Evolutionary conservation across 2,329 filamentous ascomycete genomes (phyloP).

Genomic region (Sclerotinia minor): DNA sequence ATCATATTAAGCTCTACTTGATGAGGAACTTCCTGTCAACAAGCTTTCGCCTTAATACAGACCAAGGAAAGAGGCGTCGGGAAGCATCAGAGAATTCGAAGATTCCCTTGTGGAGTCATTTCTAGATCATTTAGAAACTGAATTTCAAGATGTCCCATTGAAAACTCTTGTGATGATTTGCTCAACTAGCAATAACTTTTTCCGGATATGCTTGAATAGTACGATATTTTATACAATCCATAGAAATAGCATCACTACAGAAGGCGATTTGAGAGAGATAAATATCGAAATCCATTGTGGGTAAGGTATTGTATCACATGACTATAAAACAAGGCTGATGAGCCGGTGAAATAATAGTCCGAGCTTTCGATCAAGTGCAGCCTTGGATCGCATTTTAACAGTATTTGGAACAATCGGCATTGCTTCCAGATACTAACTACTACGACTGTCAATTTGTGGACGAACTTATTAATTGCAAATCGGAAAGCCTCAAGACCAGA

Average conservation of each 20-base stretch:
- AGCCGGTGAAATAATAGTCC: neutral
- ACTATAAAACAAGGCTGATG: conserved; percentile 10
- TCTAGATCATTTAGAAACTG: neutral
- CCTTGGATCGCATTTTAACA: conserved; percentile 9
- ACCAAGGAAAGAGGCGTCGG: neutral
- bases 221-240: neutral
- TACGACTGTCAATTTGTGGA: neutral
- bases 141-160: neutral
- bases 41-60: neutral
- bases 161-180: neutral
- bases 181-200: neutral
- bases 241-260: neutral
- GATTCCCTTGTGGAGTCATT: neutral
- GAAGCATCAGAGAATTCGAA: neutral
- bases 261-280: neutral
- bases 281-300: neutral
- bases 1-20: too few species aligned
- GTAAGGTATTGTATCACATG: neutral
- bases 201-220: neutral
- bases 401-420: neutral
- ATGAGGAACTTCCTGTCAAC: neutral
- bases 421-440: neutral
- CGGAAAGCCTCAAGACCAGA: neutral
- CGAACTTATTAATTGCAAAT: neutral
- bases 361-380: conserved; percentile 1